Percentiles rank a stretch among this genome's conserved stretches.
These are phyloP conservation scores for Lanzia echinophila DNA, from an alignment of 2,329 filamentous ascomycete genomes.

Conservation along the genomic window DNA sequence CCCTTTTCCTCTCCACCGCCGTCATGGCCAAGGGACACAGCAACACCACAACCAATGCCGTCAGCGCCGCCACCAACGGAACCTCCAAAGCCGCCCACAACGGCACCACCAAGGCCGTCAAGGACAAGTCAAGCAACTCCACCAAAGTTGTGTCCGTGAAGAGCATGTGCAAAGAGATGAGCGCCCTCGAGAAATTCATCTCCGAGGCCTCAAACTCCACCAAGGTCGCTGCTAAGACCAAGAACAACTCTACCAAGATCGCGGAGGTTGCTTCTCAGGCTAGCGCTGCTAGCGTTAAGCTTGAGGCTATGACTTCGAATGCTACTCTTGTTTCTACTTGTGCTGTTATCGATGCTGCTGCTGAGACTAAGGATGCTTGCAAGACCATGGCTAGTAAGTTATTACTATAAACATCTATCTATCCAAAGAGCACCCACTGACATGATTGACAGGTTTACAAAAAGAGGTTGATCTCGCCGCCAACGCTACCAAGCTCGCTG, in stretches of 20 bases:
- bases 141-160: slow-evolving; percentile 27
- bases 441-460: slow-evolving; percentile 9
- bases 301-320: slow-evolving; percentile 32
- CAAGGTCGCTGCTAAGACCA: slow-evolving; percentile 28
- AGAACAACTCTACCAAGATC: slow-evolving; percentile 34
- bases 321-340: slow-evolving; percentile 33
- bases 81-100: no score
- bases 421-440: no score
- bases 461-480: slow-evolving; percentile 12
- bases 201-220: slow-evolving; percentile 33
- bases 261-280: slow-evolving; percentile 34
- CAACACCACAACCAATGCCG: no score
- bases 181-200: slow-evolving; percentile 27
- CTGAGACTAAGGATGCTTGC: slow-evolving; percentile 10
- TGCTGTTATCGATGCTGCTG: slow-evolving; percentile 28
- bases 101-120: no score
- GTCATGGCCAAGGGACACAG: slow-evolving; percentile 28
- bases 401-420: no score
- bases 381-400: slow-evolving; percentile 1
- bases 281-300: slow-evolving; percentile 25
- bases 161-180: slow-evolving; percentile 32
- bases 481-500: slow-evolving; percentile 12
- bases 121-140: no score
- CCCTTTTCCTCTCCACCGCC: slow-evolving; percentile 20
- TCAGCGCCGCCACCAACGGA: no score